phyloP scores from a whole-genome alignment of 208 protist species.

The Leptomonas pyrrhocoris region DNA sequence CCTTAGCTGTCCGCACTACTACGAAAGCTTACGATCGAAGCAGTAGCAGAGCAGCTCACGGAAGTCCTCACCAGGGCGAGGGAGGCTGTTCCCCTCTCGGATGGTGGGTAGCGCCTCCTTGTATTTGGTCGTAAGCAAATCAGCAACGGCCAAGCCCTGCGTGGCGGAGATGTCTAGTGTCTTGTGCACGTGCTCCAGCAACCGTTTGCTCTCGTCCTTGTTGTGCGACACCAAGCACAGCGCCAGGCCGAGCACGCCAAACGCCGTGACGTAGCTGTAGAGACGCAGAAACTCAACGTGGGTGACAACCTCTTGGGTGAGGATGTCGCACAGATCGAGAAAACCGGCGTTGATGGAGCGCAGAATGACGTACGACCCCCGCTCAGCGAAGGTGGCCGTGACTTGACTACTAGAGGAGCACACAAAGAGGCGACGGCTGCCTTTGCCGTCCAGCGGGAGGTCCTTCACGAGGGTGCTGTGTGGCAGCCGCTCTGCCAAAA shows the following conservation, averaged over 20 bases:
- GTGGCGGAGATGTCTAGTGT: constrained; percentile 72
- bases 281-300: constrained; percentile 86
- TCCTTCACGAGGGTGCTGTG: constrained; percentile 37
- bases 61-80: constrained; percentile 47
- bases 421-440: constrained; percentile 60
- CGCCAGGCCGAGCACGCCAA: constrained; percentile 64
- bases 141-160: constrained; percentile 59
- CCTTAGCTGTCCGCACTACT: background rate
- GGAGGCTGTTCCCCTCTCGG: constrained; percentile 26
- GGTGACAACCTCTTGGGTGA: constrained; percentile 71
- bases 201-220: constrained; percentile 52
- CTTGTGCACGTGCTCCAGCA: constrained; percentile 57
- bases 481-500: constrained; percentile 53
- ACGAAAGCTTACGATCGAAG: constrained; percentile 50
- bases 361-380: constrained; percentile 60
- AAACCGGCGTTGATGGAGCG: constrained; percentile 72
- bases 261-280: constrained; percentile 62
- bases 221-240: constrained; percentile 59
- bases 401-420: constrained; percentile 51
- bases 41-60: constrained; percentile 52
- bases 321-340: constrained; percentile 72
- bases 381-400: constrained; percentile 73
- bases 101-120: constrained; percentile 39
- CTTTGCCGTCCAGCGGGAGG: constrained; percentile 46
- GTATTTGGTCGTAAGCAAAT: constrained; percentile 76